Base-by-base conservation (phyloP, 768 basidiomycete species). In the Psilocybe cyanescens region DNA sequence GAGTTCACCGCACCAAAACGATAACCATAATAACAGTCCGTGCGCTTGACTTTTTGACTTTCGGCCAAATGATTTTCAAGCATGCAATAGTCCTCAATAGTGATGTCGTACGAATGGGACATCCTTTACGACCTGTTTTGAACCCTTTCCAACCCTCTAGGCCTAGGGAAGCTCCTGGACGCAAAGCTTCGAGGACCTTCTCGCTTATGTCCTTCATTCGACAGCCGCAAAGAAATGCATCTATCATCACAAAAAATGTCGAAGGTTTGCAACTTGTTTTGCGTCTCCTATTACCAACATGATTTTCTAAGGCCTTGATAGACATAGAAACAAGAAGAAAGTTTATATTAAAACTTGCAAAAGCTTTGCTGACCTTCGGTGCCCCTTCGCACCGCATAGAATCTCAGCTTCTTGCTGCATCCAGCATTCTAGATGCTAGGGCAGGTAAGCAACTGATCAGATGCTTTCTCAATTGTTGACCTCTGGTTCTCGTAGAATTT, bases 301-400 rank as follows among this genome's bases (percentile, higher is more conserved):
- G 2, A 37, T 28, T 45, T 5, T 17, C 30, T 29, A n/a, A 28
- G 44, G 33, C 33, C 19, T 35, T 7, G 35, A 14, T 59, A 86
- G 86, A 82, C 55, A 70, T 82, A 7, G 72, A 76, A 31, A 78
- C 75, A 49, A 81, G 86, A 54, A 80, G 82, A 59, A 86, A 89
- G 57, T 97, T 97, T 77, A 81, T 97, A 53, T 78, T 96, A 67
- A 89, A 89, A 70, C 83, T 97, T 28, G 92, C 94, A 2, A 91
- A 93, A 71, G 92, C 92, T 9, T 82, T 98, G 60, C 85, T 98
- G 71, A 83, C 88, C n/a, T 96, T 92, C 72, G 95, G 95, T 17
- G 92, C 95, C n/a, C 95, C 95, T 1, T 94, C 94, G 19, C 96
- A 97, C 73, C 84, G 96, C 17, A 90, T 96, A 64, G 94, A 97